These are phyloP conservation scores for Leccinum subtestaceum DNA, from an alignment of 768 basidiomycete genomes.

Conservation along the genomic window DNA sequence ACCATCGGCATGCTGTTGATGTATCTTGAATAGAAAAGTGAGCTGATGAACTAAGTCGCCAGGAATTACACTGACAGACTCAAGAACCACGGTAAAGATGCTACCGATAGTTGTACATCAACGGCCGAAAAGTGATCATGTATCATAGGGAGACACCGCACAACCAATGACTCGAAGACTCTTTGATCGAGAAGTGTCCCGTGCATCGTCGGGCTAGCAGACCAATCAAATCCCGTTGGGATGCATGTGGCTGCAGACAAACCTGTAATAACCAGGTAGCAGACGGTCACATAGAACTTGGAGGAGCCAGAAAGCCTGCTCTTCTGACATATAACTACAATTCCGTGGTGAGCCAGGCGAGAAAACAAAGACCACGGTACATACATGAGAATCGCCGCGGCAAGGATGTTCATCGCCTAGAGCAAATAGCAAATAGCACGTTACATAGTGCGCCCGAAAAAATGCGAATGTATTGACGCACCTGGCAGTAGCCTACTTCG, in stretches of 20 bases:
- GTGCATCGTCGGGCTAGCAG: constrained; percentile 88
- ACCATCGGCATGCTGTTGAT: constrained; percentile 97
- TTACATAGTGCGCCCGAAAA: neutral
- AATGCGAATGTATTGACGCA: constrained; percentile 27
- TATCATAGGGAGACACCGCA: constrained; percentile 86
- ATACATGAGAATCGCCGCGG: constrained; percentile 91
- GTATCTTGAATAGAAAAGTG: constrained; percentile 44
- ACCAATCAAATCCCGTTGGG: constrained; percentile 3
- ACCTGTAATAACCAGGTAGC: constrained; percentile 97
- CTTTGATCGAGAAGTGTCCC: constrained; percentile 98
- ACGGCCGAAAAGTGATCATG: constrained; percentile 88
- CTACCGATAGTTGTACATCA: constrained; percentile 96
- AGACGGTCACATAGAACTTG: constrained; percentile 93
- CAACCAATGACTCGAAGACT: constrained; percentile 93
- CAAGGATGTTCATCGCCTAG: constrained; percentile 96
- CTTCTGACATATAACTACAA: constrained; percentile 94
- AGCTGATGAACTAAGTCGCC: neutral
- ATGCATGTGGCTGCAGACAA: constrained; percentile 17
- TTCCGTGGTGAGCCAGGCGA: constrained; percentile 6
- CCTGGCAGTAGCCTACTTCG: constrained; percentile 92
- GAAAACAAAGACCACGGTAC: constrained; percentile 19
- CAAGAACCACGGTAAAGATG: constrained; percentile 97
- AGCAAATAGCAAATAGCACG: neutral
- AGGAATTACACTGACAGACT: constrained; percentile 68
- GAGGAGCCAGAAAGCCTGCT: constrained; percentile 96